A percentile compares a stretch with the other conserved stretches of the same genome.
These are phyloP conservation scores for Saprolegnia parasitica DNA, from an alignment of 352 stramenopile genomes.

Conservation along the genomic window DNA sequence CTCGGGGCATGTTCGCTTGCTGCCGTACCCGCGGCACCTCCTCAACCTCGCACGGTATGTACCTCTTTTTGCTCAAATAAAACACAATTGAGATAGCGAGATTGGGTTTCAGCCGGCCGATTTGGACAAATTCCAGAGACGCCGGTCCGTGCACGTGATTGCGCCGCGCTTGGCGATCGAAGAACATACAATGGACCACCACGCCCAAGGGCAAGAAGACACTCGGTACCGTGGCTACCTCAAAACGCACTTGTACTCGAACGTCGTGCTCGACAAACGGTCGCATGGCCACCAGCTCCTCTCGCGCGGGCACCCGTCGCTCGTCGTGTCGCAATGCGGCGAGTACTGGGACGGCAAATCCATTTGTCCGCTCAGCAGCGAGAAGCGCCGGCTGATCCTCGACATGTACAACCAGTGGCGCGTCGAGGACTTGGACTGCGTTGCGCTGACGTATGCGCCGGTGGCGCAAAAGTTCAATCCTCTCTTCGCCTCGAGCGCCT, in stretches of 20 bases:
- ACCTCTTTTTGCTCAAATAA: neutral
- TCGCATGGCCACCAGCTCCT: constrained; percentile 76
- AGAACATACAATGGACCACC: constrained; percentile 80
- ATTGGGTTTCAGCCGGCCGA: constrained; percentile 78
- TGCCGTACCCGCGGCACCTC: constrained; percentile 78
- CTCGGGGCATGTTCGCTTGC: constrained; percentile 77
- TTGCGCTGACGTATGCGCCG: constrained; percentile 76
- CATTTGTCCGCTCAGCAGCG: constrained; percentile 73
- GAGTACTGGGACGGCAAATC: constrained; percentile 87
- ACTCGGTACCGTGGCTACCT: constrained; percentile 76
- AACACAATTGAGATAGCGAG: constrained; percentile 34
- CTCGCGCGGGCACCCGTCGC: constrained; percentile 66
- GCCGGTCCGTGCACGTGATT: constrained; percentile 78
- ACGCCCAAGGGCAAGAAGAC: constrained; percentile 82
- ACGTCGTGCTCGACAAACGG: constrained; percentile 73
- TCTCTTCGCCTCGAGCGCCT: constrained; percentile 37
- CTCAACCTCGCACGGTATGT: constrained; percentile 51
- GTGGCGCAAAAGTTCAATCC: constrained; percentile 65
- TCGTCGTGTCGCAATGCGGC: constrained; percentile 66
- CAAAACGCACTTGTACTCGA: constrained; percentile 84
- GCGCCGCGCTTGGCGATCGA: constrained; percentile 69
- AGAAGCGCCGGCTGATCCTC: constrained; percentile 72
- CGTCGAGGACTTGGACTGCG: constrained; percentile 79
- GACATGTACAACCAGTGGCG: constrained; percentile 89
- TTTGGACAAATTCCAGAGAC: constrained; percentile 54